Evolutionary conservation across 331 rosid genomes (phyloP).

Genomic region (Saraca asoca): DNA sequence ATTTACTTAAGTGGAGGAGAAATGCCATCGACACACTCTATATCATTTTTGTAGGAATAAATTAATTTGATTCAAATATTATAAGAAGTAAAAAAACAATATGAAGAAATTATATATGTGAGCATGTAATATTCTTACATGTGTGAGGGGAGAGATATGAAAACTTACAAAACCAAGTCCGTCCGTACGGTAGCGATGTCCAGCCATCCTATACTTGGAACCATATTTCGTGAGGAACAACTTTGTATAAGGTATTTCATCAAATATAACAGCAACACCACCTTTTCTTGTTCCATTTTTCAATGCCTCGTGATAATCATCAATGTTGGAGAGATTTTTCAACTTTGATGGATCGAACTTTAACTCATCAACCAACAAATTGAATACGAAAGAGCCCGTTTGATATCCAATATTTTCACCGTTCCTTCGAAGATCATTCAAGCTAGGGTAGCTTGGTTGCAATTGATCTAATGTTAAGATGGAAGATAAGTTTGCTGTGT

Average conservation of each 20-base stretch:
- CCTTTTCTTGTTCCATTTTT: background rate
- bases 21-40: no score
- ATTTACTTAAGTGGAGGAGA: no score
- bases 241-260: background rate
- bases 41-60: no score
- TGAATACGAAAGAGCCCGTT: background rate
- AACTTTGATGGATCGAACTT: background rate
- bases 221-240: background rate
- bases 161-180: conserved; percentile 13
- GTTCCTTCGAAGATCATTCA: background rate
- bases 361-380: background rate
- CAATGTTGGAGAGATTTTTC: background rate
- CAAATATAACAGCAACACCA: background rate
- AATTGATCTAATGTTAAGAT: conserved; percentile 5
- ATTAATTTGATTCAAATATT: no score
- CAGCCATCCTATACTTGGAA: background rate
- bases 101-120: no score
- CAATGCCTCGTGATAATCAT: background rate
- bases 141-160: background rate
- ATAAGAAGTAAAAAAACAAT: no score
- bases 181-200: background rate
- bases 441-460: background rate
- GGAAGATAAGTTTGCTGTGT: conserved; percentile 22
- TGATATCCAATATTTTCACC: conserved; percentile 5
- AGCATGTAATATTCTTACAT: no score